Evolutionary conservation across 768 basidiomycete genomes (phyloP), one percentile per base, ranked within the genome.

Genomic region (Pholiota molesta): DNA sequence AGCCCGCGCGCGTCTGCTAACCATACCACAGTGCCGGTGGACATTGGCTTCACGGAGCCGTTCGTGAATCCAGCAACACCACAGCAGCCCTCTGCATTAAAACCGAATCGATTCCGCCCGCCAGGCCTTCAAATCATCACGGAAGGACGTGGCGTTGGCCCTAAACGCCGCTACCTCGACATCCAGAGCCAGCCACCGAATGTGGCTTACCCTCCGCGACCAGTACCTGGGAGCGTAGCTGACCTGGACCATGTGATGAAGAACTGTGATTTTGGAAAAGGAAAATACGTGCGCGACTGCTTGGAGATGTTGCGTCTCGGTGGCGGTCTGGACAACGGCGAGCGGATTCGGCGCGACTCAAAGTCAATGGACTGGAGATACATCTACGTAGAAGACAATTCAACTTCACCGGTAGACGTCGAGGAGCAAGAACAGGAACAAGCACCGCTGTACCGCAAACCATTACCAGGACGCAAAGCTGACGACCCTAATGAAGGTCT

Each of bases 281-380:
- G 81, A 60, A 56, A 96, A 91, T 95, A 94, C 73, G 96, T 97
- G n/a, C 90, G 96, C 10, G 95, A 97, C 70, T 98, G 96, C 68
- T 77, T 97, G 37, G 95, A 97, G 71, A 89, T 95, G 65, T 82
- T 98, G 13, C 87, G 95, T 5, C 77, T 94, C 35, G 95, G 94
- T 17, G 93, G 86, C 7, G 90, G 92, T 1, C 81, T 97, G 52
- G 94, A 98, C 73, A 88, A 90, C 62, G 88, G 86, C 44, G 82
- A 85, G 23, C 81, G 92, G 26, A 73, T 90, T 44, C 82, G 94
- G 56, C 83, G 94, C 60, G 91, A 90, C 52, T 54, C 59, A 10
- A 83, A 86, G 65, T 79, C 90, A 67, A 83, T 88, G 66, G 82
- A 86, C 65, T 93, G 90, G 90, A 88, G 86, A 66, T 93, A 95